Evolutionary conservation across 1,284 basidiomycete species (phyloP), one percentile per base, ranked within the genome.

Genomic region (Pseudozyma hubeiensis): DNA sequence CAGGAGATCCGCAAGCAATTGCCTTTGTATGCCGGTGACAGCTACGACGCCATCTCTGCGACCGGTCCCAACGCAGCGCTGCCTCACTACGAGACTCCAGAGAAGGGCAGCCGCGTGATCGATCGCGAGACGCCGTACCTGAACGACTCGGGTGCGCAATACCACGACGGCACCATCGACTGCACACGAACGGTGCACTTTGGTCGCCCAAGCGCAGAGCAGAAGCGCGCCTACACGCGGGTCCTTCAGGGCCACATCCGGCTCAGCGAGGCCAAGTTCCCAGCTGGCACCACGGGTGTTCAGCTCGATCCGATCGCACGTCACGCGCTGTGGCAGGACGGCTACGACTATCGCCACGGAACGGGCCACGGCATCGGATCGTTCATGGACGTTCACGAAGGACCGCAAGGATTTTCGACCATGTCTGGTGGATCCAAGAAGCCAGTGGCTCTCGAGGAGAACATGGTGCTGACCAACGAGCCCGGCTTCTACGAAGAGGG

Each of bases 1-100:
- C 61, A 63, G 19, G 44, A 62, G 39, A 48, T 68, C 8, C 75
- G 81, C 41, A 61, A 57, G 10, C 16, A 71, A 53, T 31, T 66
- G 17, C 65, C 65, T 31, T 57, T 79, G 24, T 83, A 77, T 35
- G 79, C 79, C 4, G 81, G 81, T 16, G 75, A 82, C 14, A 71
- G 78, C 31, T 83, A 83, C 62, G 81, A 82, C 30, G 63, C 79
- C n/a, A 83, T 83, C 45, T 78, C 76, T 14, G 81, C 78, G 0
- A 41, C 78, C 8, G 81, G 79, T 5, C 66, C 74, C 17, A 81
- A 83, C 39, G 81, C 81, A 4, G 81, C 81, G 7, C 58, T 82
- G 35, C 81, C 81, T 7, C 81, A 83, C 57, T 83, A 82, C 62
- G 80, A 83, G 74, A 82, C 81, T 34, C 81, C 81, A 0, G 65